Evolutionary conservation across 176 grass and related monocot species (phyloP), one percentile per base, ranked within the genome.

Genomic region (Neostapfia colusana): DNA sequence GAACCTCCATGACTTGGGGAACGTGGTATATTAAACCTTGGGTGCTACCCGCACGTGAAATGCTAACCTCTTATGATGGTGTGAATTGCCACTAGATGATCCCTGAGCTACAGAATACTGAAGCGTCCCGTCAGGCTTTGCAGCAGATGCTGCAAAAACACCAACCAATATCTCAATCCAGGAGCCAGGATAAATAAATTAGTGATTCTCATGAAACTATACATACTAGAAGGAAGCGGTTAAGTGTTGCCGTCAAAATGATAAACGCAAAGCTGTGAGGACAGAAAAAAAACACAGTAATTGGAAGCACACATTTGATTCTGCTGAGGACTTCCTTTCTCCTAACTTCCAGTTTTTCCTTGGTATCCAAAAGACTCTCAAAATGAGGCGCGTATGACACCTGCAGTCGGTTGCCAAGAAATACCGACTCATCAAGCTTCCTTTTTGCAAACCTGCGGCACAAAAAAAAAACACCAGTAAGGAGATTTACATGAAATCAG

Each of bases 261-360:
- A 28, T 48, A 76, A 55, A 56, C 25, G 55, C 10, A 26, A 65
- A 56, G 28, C 31, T 77, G 24, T 23, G 73, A 62, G 20, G 14
- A 63, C 24, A 58, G 3, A 25, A 28, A 21, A 67, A 26, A 44
- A 72, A 28, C 25, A 56, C 40, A 11, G 0, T 7, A 69, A 58
- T 24, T 54, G 69, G 21, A 72, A 81, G 46, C 84, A 70, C 62
- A 98, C 95, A 76, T 84, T 85, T 85, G 65, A 86, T 92, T 67
- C 89, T 87, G 57, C 70, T 46, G 35, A 95, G 77, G 24, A 95
- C 87, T 92, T 95, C 89, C 35, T 70, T 87, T 77, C 80, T 95
- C 82, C 91, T 86, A 50, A 56, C 80, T 82, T 99, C 91, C 35
- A 99, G 83, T 88, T 99, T 99, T 69, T 92, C 91, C 79, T 88